Evolutionary conservation across 306 rosid genomes (phyloP).

Genomic region (Parietaria judaica): DNA sequence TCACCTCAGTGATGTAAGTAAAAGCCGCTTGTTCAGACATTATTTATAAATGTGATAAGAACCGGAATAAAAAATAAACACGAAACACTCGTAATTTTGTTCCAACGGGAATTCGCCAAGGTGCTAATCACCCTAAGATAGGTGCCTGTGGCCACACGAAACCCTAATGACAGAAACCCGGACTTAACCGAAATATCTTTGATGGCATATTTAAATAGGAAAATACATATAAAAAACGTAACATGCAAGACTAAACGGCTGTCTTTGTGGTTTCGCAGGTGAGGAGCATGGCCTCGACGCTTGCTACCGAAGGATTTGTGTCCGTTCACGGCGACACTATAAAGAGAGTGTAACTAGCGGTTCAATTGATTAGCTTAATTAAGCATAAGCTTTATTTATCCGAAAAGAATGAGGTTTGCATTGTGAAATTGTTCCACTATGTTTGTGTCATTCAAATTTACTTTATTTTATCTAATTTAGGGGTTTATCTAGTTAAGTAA

Average conservation of each 20-base stretch:
- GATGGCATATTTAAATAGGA: no score
- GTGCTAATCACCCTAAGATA: no score
- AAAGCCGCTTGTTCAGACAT: neutral
- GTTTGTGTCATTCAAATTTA: neutral
- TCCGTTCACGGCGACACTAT: conserved; percentile 63
- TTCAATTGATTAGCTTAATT: neutral
- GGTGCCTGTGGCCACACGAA: no score
- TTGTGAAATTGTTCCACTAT: conserved; percentile 3
- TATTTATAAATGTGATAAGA: neutral
- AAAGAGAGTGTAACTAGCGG: conserved; percentile 48
- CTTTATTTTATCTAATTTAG: no score
- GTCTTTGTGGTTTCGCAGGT: conserved; percentile 40
- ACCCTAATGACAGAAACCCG: no score
- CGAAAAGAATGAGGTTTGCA: neutral
- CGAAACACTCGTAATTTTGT: no score
- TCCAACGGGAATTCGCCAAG: no score
- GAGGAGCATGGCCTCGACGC: conserved; percentile 55
- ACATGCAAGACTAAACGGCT: neutral
- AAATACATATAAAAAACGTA: no score
- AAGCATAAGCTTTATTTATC: neutral
- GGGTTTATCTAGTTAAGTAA: no score
- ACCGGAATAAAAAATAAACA: neutral
- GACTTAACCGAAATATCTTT: no score
- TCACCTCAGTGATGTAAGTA: conserved; percentile 60
- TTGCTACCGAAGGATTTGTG: conserved; percentile 75